Percentiles rank a stretch among this genome's conserved stretches.
phyloP scores from a whole-genome alignment of 108 stramenopile species.

The Fistulifera pelliculosa region DNA sequence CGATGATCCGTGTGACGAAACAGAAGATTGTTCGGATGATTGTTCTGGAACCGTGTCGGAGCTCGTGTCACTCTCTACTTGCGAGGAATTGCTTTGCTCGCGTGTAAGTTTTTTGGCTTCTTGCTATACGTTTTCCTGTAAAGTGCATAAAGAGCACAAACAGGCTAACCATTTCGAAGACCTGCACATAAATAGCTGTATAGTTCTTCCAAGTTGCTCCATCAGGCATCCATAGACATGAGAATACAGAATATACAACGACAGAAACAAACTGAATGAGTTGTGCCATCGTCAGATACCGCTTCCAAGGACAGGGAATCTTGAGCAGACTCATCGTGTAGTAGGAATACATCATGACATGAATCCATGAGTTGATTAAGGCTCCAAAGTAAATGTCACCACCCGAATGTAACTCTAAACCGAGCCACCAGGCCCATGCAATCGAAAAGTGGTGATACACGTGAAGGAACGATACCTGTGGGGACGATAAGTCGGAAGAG shows the following conservation, averaged over 20 bases:
- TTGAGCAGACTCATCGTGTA: conserved; percentile 79
- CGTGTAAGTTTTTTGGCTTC: conserved; percentile 13
- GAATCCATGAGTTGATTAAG: conserved; percentile 93
- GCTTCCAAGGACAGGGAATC: conserved; percentile 87
- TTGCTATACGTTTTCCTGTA: conserved; percentile 65
- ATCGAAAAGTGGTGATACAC: conserved; percentile 98
- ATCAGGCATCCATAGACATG: conserved; percentile 17
- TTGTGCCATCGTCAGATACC: conserved; percentile 87
- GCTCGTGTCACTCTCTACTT: too few species aligned
- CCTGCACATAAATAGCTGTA: conserved; percentile 45
- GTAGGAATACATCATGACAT: conserved; percentile 99
- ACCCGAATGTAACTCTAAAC: conserved; percentile 66
- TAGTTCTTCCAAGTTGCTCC: conserved; percentile 36
- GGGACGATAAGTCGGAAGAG: neutral
- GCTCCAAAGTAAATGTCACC: conserved; percentile 98
- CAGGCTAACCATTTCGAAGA: conserved; percentile 83
- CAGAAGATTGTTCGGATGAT: conserved; percentile 1
- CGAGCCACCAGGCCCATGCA: conserved; percentile 91
- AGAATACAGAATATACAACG: conserved; percentile 53
- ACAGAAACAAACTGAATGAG: conserved; percentile 95
- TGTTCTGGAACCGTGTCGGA: neutral
- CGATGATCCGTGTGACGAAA: neutral
- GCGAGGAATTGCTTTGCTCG: neutral
- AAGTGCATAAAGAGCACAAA: conserved; percentile 72
- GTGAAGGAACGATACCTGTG: conserved; percentile 95